Conservation (phyloP, 495 filamentous ascomycete species). For the Penicillium turbatum region DNA sequence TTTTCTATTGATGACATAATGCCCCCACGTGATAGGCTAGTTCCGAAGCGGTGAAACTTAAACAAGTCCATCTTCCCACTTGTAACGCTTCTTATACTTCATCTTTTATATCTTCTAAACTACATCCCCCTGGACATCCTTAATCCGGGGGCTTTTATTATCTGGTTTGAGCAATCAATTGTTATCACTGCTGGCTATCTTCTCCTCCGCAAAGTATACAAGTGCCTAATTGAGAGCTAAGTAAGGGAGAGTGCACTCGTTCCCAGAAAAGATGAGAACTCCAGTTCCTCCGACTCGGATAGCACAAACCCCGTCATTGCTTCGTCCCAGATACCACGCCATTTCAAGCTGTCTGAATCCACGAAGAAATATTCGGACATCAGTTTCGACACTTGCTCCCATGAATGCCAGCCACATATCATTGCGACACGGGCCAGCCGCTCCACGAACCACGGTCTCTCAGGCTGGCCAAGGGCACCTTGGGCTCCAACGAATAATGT, state of each 20-base stretch:
- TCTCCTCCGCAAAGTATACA: not conserved
- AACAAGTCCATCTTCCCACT: not conserved
- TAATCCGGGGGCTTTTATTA: too few relatives aligned
- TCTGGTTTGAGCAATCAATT: too few relatives aligned
- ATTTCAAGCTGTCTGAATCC: constrained; percentile 13
- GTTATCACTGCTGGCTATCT: not conserved
- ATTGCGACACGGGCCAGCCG: constrained; percentile 23
- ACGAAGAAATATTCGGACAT: constrained; percentile 28
- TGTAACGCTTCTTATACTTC: too few relatives aligned
- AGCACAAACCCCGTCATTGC: constrained; percentile 23
- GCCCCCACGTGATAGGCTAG: constrained; percentile 6
- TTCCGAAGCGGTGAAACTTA: not conserved
- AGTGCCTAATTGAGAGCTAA: not conserved
- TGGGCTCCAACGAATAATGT: constrained; percentile 32
- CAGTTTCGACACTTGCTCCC: constrained; percentile 26
- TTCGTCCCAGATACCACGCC: constrained; percentile 32
- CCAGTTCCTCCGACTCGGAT: constrained; percentile 11
- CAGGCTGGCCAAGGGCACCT: constrained; percentile 25
- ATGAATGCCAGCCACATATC: constrained; percentile 28
- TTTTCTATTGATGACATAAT: constrained; percentile 15
- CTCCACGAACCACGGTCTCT: constrained; percentile 31
- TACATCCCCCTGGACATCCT: not conserved
- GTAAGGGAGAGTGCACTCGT: not conserved
- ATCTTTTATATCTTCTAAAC: not conserved
- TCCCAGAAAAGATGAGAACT: constrained; percentile 1